Conservation (phyloP, 495 filamentous ascomycete species). For the Penicillium lagena region DNA sequence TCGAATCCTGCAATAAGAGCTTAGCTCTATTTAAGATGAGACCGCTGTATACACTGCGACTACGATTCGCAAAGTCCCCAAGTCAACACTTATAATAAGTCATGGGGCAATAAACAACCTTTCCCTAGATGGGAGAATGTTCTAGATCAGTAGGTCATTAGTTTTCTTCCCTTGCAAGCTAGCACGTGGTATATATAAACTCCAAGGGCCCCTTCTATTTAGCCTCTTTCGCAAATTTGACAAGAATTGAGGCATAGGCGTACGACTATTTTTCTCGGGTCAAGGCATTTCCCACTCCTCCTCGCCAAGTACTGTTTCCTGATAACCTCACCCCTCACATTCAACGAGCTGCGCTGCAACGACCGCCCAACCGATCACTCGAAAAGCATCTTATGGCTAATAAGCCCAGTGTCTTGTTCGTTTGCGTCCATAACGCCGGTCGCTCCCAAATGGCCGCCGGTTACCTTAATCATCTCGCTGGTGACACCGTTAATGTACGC, state of each 20-base stretch:
- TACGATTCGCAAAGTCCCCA: conserved; percentile 1
- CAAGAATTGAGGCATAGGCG: background rate
- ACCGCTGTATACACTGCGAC: conserved; percentile 1
- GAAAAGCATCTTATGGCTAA: conserved; percentile 10
- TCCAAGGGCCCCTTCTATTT: conserved; percentile 3
- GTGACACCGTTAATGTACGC: conserved; percentile 20
- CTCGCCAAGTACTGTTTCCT: conserved; percentile 2
- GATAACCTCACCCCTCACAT: conserved; percentile 6
- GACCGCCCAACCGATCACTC: conserved; percentile 1
- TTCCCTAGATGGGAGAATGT: conserved; percentile 2
- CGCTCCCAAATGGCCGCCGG: conserved; percentile 27
- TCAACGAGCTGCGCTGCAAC: conserved; percentile 5
- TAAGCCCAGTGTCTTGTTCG: conserved; percentile 22
- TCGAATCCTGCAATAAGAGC: too few species aligned
- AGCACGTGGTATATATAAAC: conserved; percentile 9
- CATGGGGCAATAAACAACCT: too few species aligned
- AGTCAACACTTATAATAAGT: too few species aligned
- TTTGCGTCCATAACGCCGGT: conserved; percentile 26
- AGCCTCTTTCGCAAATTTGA: conserved; percentile 1
- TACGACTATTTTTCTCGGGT: background rate
- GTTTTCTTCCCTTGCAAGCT: background rate
- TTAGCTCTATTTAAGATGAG: conserved; percentile 1
- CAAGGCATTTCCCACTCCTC: conserved; percentile 1
- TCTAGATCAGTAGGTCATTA: conserved; percentile 2
- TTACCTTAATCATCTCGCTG: conserved; percentile 17